These are phyloP conservation scores for Yarrowia deformans DNA, from an alignment of 805 yeast species.

Conservation along the genomic window DNA sequence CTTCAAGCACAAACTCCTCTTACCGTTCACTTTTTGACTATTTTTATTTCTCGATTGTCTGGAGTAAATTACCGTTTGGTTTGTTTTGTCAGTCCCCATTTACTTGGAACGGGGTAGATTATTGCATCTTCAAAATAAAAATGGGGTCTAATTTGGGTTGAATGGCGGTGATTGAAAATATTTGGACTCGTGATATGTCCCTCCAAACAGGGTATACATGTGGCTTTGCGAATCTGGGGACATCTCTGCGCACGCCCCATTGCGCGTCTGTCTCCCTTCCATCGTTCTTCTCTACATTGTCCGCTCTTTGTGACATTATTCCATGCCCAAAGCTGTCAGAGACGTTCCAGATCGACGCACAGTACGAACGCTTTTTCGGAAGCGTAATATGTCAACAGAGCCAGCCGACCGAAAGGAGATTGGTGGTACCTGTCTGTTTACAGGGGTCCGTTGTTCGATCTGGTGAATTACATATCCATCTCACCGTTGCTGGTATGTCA, in stretches of 20 bases:
- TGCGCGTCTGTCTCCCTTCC: neutral
- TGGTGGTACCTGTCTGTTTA: neutral
- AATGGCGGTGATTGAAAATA: too few species aligned
- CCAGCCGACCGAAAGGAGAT: neutral
- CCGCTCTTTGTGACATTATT: neutral
- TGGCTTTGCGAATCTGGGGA: too few species aligned
- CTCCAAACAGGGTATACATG: too few species aligned
- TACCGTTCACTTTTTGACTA: neutral
- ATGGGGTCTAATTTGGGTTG: neutral
- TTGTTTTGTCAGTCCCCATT: constrained; percentile 2
- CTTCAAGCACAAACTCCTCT: too few species aligned
- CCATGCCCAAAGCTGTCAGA: neutral
- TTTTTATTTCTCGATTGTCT: too few species aligned
- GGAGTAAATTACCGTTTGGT: neutral
- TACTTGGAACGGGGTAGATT: neutral
- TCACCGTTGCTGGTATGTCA: too few species aligned
- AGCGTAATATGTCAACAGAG: constrained; percentile 3
- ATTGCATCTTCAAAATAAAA: too few species aligned
- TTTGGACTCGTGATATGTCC: too few species aligned
- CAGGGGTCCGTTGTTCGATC: too few species aligned
- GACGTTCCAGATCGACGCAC: constrained; percentile 1
- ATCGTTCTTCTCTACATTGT: neutral
- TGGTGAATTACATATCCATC: too few species aligned
- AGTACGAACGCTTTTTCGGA: neutral
- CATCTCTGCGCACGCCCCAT: too few species aligned